Evolutionary conservation across 192 early-diverging fungal species (phyloP), one percentile per base, ranked within the genome.

Genomic region (Umbelopsis ramanniana): DNA sequence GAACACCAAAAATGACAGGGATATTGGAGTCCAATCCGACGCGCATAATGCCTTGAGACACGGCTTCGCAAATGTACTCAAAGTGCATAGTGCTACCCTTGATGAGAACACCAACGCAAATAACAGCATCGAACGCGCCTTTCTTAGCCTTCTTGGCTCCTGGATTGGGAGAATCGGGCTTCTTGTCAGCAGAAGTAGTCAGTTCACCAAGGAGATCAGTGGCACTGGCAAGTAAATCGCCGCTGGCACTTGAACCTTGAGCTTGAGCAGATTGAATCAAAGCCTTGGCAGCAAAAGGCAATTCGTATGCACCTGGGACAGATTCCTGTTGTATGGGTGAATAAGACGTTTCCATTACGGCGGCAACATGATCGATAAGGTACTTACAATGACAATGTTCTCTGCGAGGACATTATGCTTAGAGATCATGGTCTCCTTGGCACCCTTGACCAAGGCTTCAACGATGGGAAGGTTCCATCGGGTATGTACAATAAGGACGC

Each of bases 81-180:
- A 98, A 99, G 72, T 99, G 98, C 89, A 97, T 95, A 19, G 98
- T 99, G 66, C 89, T 87, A 69, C 98, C 98, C 90, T 98, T 99
- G 88, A 99, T 98, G 55, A 99, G 89, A 22, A 99, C 94, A 38
- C 98, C 98, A 78, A 99, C 92, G 69, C 92, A 92, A 70, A 99
- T 95, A 8, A 87, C 93, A 1, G 94, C 97, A 77, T 98, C 94
- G 76, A 92, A 98, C 7, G 89, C 86, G 0, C 84, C 82, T 45
- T 80, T 72, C 72, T 75, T 72, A 11, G 71, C 63, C 15, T 67
- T 68, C n/a, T 63, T 55, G 22, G 72, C 38, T 19, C 66, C 38
- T 3, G 19, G 10, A 12, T 66, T 37, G 0, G 46, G 50, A 22
- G 70, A 24, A 4, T 75, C 47, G 22, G 73, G 52, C 9, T 78